Base-by-base conservation (phyloP, 768 basidiomycete species). In the Pulveroboletus frians region DNA sequence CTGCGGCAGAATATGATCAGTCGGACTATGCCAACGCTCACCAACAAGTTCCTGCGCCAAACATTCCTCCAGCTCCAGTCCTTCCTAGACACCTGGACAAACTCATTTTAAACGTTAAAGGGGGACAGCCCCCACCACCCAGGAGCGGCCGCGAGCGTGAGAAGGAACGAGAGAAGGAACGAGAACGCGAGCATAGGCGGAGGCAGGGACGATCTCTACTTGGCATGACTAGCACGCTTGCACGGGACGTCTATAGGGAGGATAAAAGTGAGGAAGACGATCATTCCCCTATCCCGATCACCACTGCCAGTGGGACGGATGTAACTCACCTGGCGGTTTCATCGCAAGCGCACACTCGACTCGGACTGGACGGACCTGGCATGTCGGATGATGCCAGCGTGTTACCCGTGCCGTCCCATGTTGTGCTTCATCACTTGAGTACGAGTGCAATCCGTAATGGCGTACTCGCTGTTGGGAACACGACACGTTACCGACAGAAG, bases 381-480 rank as follows among this genome's bases (percentile, higher is more conserved):
- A 55, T 84, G 60, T 79, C 83, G 15, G 94, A 98, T 68, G 94
- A 98, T 62, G 87, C 81, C 44, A 86, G 85, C 41, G 92, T 98
- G 49, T 69, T 98, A 54, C 87, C 95, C 14, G 91, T 96, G 18
- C 94, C 94, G 18, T 87, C 83, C 32, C 94, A 97, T 71, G 91
- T 92, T 32, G 92, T 97, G 20, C 72, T 98, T 55, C 92, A 96
- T 59, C 94, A 98, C 68, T 69, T 98, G 59, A 90, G 90, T 53
- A 96, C 94, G 53, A 95, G 92, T 60, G 93, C 94, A 44, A 98
- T 98, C 53, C 77, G 83, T 68, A 93, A 93, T 65, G 93, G 92
- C 7, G 91, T 95, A 39, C 69, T 97, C 42, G 93, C 92, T 34
- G 92, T 97, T 5, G 93, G 85, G 23, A 91, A 83, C 51, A 98